A percentile compares a stretch with the other conserved stretches of the same genome.
These are phyloP conservation scores for Coniochaeta sp. DNA, from an alignment of 2,329 filamentous ascomycete species.

Conservation along the genomic window DNA sequence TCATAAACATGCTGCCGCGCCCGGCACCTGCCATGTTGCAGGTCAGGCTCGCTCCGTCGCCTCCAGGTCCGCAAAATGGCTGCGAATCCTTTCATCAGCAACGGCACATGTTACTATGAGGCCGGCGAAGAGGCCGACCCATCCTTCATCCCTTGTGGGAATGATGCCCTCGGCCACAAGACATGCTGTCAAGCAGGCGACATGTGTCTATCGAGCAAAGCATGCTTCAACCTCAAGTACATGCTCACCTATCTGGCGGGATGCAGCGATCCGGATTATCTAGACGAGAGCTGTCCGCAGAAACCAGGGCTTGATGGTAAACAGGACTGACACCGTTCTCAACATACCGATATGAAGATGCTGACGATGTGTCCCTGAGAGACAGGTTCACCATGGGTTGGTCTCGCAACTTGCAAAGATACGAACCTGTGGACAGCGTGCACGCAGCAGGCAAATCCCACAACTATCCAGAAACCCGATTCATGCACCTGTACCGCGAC, in stretches of 20 bases:
- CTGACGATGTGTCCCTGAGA: background rate
- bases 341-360: too few relatives aligned
- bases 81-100: slow-evolving; percentile 15
- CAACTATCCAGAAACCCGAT: background rate
- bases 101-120: slow-evolving; percentile 21
- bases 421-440: slow-evolving; percentile 2
- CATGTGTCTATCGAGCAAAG: slow-evolving; percentile 18
- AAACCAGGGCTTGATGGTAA: slow-evolving; percentile 13
- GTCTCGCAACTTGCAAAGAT: background rate
- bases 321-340: background rate
- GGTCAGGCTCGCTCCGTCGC: background rate
- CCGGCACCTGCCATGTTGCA: background rate
- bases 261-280: slow-evolving; percentile 20
- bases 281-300: slow-evolving; percentile 17
- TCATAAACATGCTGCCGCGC: background rate
- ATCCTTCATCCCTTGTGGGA: slow-evolving; percentile 20
- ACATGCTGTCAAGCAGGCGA: slow-evolving; percentile 22
- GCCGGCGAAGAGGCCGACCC: slow-evolving; percentile 7
- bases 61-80: background rate
- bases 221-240: slow-evolving; percentile 14
- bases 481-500: background rate
- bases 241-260: slow-evolving; percentile 19
- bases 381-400: slow-evolving; percentile 1
- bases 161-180: slow-evolving; percentile 16
- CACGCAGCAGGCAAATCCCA: background rate